Conservation (phyloP, 176 grass and related monocot genomes). For the Carex parvula region DNA sequence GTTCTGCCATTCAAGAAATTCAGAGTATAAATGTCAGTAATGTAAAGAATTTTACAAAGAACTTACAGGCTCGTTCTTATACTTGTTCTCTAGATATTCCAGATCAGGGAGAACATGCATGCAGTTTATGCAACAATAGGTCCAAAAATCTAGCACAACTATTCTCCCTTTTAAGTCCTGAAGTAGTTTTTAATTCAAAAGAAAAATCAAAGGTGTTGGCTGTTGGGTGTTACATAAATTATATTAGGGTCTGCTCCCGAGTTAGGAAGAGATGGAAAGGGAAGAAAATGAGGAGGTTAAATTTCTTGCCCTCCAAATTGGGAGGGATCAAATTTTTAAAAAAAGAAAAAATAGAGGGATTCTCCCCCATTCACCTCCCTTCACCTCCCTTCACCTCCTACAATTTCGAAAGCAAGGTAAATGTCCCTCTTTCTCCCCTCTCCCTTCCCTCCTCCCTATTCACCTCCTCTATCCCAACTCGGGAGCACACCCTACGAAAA, state of each 20-base stretch:
- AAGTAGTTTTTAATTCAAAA: conserved; percentile 27
- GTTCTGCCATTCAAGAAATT: not conserved
- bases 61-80: conserved; percentile 83
- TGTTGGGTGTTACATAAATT: conserved; percentile 28
- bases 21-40: conserved; percentile 2
- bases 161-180: conserved; percentile 94
- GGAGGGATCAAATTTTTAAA: too few species aligned
- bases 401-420: too few species aligned
- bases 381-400: too few species aligned
- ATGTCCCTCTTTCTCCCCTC: too few species aligned
- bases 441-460: too few species aligned
- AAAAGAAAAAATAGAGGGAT: too few species aligned
- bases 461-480: too few species aligned
- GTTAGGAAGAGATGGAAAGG: too few species aligned
- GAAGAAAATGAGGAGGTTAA: too few species aligned
- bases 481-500: conserved; percentile 28
- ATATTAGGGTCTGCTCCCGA: conserved; percentile 10
- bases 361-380: too few species aligned
- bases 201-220: conserved; percentile 11
- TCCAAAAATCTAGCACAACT: conserved; percentile 96
- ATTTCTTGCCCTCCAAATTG: too few species aligned
- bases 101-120: conserved; percentile 98
- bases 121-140: conserved; percentile 97
- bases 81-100: conserved; percentile 85
- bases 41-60: not conserved